Percentiles rank a stretch among this genome's conserved stretches.
Conservation (phyloP, 2,329 filamentous ascomycete species). For the Aureobasidium sp. region DNA sequence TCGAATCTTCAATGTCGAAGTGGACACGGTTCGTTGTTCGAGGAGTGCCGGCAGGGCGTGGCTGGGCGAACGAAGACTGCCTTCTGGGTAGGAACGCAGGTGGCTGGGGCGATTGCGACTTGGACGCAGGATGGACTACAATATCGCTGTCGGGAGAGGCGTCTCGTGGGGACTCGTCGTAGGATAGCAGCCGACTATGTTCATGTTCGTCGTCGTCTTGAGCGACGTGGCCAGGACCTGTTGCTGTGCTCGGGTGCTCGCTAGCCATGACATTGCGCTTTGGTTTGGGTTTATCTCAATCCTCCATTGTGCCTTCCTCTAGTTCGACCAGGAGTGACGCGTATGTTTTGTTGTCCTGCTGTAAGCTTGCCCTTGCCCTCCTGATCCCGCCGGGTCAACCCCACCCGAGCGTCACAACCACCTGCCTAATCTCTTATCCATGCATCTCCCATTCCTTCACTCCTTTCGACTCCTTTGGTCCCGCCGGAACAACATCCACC, state of each 20-base stretch:
- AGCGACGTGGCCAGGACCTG: slow-evolving; percentile 21
- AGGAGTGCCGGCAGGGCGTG: slow-evolving; percentile 45
- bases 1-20: slow-evolving; percentile 51
- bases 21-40: slow-evolving; percentile 66
- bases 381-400: background rate
- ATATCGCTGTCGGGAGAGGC: slow-evolving; percentile 22
- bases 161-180: slow-evolving; percentile 18
- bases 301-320: background rate
- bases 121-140: slow-evolving; percentile 19
- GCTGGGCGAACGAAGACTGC: slow-evolving; percentile 41
- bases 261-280: slow-evolving; percentile 31
- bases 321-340: background rate
- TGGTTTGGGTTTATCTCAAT: slow-evolving; percentile 12
- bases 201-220: slow-evolving; percentile 21
- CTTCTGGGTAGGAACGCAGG: slow-evolving; percentile 19
- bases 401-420: background rate
- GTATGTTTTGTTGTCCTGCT: background rate
- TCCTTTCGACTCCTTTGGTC: background rate
- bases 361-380: background rate
- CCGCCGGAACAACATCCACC: background rate
- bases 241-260: slow-evolving; percentile 24
- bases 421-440: background rate
- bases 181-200: slow-evolving; percentile 25
- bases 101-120: background rate
- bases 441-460: background rate